Conservation (phyloP, 1,284 basidiomycete genomes). For the Ustilago lituana region DNA sequence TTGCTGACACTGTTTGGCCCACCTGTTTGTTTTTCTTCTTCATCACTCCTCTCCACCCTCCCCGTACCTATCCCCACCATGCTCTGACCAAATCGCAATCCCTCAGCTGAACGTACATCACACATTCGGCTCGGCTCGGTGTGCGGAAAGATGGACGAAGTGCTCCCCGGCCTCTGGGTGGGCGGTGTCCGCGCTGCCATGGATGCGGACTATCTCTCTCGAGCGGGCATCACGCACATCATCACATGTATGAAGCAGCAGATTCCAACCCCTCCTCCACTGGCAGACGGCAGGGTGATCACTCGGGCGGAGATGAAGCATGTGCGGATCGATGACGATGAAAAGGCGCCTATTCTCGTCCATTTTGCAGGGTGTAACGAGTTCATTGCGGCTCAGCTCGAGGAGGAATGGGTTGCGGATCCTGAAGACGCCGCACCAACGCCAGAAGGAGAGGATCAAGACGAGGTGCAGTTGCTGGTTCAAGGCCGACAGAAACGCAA, state of each 20-base stretch:
- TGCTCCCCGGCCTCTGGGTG: conserved; percentile 60
- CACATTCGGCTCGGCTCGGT: too few relatives aligned
- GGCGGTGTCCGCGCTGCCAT: conserved; percentile 57
- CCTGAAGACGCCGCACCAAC: background rate
- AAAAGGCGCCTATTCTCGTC: conserved; percentile 65
- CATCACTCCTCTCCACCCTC: background rate
- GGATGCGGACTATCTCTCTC: conserved; percentile 49
- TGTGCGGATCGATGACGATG: conserved; percentile 67
- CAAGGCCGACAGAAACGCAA: conserved; percentile 41
- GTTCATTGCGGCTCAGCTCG: conserved; percentile 59
- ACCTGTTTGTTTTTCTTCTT: too few relatives aligned
- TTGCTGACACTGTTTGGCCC: too few relatives aligned
- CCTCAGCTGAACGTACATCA: too few relatives aligned
- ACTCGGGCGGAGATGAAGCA: conserved; percentile 57
- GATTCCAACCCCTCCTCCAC: conserved; percentile 40
- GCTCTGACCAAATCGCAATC: too few relatives aligned
- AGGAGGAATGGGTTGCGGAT: conserved; percentile 48
- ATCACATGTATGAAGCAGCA: conserved; percentile 58
- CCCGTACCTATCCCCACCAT: too few relatives aligned
- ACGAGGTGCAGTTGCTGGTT: conserved; percentile 23
- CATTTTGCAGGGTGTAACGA: conserved; percentile 64
- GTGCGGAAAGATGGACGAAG: conserved; percentile 61
- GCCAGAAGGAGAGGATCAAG: background rate
- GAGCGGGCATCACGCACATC: conserved; percentile 56
- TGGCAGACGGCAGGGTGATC: conserved; percentile 43